These are phyloP conservation scores for Aspergillus sp. DNA, from an alignment of 2,329 filamentous ascomycete genomes.

Conservation along the genomic window DNA sequence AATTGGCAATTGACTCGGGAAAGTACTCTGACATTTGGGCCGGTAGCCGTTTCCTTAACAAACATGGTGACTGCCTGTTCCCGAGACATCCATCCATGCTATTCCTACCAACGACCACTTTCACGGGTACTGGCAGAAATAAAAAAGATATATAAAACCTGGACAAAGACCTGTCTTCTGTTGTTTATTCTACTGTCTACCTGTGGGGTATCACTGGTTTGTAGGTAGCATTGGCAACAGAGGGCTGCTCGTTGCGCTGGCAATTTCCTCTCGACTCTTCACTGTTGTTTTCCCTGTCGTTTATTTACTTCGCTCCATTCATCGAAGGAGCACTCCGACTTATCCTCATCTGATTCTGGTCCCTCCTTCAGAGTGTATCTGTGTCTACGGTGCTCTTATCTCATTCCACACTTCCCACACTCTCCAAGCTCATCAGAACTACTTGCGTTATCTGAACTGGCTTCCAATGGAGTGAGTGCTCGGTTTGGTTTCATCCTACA, in stretches of 20 bases:
- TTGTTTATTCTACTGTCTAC: neutral
- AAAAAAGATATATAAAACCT: neutral
- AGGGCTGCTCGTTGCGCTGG: neutral
- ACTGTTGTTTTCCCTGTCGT: neutral
- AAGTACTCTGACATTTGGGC: neutral
- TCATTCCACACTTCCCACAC: neutral
- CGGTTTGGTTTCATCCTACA: neutral
- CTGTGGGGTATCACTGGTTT: neutral
- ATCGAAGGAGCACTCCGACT: too few species aligned
- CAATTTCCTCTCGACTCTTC: neutral
- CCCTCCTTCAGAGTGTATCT: neutral
- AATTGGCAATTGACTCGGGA: neutral
- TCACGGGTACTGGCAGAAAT: neutral
- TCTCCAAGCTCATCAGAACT: neutral
- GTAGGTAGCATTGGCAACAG: neutral
- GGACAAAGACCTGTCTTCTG: neutral
- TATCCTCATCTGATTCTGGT: too few species aligned
- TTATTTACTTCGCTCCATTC: too few species aligned
- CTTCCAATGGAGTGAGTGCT: slow-evolving; percentile 17
- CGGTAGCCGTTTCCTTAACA: neutral
- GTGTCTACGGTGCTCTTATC: neutral
- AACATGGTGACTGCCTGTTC: slow-evolving; percentile 3
- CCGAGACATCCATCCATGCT: neutral
- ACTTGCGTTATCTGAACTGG: neutral
- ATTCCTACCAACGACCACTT: neutral